Evolutionary conservation across 148 eudicot genomes (phyloP).

Genomic region (Fagopyrum homotropicum): DNA sequence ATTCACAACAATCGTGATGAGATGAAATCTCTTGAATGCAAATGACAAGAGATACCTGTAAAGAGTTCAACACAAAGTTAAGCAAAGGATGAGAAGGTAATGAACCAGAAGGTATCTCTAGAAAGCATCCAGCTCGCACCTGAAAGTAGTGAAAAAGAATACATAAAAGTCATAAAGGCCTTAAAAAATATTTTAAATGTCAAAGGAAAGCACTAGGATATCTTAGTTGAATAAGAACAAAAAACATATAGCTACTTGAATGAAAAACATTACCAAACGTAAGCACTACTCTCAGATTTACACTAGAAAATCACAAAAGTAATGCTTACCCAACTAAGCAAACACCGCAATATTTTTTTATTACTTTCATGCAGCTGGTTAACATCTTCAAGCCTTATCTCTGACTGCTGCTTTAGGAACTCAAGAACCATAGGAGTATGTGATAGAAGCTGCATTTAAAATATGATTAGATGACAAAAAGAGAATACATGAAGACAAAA

Average conservation of each 20-base stretch:
- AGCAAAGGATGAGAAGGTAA: slow-evolving; percentile 80
- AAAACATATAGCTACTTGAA: neutral
- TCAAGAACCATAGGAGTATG: slow-evolving; percentile 81
- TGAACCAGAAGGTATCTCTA: slow-evolving; percentile 61
- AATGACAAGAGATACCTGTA: slow-evolving; percentile 52
- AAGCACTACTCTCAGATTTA: neutral
- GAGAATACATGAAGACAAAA: slow-evolving; percentile 14
- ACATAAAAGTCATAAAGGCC: neutral
- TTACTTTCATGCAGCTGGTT: slow-evolving; percentile 55
- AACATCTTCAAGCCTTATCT: slow-evolving; percentile 46
- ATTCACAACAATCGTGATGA: slow-evolving; percentile 15
- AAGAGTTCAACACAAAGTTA: slow-evolving; percentile 72
- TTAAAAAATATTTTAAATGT: neutral
- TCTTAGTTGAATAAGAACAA: neutral
- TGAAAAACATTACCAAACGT: neutral
- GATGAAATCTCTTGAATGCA: slow-evolving; percentile 11
- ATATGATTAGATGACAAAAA: slow-evolving; percentile 17
- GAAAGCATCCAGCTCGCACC: slow-evolving; percentile 96
- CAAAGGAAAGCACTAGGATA: neutral
- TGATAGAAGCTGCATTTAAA: slow-evolving; percentile 64
- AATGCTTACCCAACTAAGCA: slow-evolving; percentile 76
- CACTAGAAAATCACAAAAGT: neutral
- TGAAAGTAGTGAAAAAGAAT: slow-evolving; percentile 26
- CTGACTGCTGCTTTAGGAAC: slow-evolving; percentile 74
- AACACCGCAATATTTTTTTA: slow-evolving; percentile 82